phyloP scores from a whole-genome alignment of 1,139 yeast species.

The Debaryomyces robertsiae region DNA sequence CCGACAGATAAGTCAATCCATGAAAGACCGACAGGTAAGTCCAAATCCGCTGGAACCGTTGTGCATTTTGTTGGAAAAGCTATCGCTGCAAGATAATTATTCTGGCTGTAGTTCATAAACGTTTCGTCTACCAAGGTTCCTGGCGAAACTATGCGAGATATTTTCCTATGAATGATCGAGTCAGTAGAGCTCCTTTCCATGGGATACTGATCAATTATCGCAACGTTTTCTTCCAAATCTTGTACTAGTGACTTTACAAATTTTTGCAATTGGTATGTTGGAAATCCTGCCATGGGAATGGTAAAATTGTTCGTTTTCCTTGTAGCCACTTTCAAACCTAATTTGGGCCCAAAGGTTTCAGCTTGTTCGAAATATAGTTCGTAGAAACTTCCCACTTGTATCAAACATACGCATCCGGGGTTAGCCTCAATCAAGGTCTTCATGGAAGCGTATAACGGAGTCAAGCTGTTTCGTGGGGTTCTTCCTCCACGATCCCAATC shows the following conservation, averaged over 20 bases:
- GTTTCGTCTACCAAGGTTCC: constrained; percentile 92
- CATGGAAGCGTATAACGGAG: constrained; percentile 42
- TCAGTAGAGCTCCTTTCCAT: constrained; percentile 23
- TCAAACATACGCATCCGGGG: constrained; percentile 73
- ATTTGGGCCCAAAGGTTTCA: constrained; percentile 63
- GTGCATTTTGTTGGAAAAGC: constrained; percentile 55
- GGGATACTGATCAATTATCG: constrained; percentile 72
- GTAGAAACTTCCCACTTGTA: constrained; percentile 84
- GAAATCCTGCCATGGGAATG: constrained; percentile 93
- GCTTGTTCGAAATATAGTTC: constrained; percentile 92
- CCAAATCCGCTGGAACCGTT: constrained; percentile 46
- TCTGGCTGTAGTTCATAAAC: constrained; percentile 69
- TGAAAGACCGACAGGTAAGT: constrained; percentile 64
- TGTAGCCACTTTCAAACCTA: constrained; percentile 58
- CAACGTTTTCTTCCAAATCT: constrained; percentile 70
- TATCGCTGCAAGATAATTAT: constrained; percentile 71
- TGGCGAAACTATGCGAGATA: constrained; percentile 83
- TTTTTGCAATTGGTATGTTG: constrained; percentile 67
- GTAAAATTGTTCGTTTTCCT: constrained; percentile 45
- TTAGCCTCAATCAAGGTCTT: constrained; percentile 37
- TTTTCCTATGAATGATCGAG: constrained; percentile 60
- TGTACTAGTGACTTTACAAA: constrained; percentile 74
- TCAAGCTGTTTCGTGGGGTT: constrained; percentile 30
- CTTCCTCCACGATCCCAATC: constrained; percentile 49
- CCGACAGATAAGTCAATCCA: constrained; percentile 94